Base-by-base conservation (phyloP, 805 yeast species). In the Grigorovia transvaalensis region DNA sequence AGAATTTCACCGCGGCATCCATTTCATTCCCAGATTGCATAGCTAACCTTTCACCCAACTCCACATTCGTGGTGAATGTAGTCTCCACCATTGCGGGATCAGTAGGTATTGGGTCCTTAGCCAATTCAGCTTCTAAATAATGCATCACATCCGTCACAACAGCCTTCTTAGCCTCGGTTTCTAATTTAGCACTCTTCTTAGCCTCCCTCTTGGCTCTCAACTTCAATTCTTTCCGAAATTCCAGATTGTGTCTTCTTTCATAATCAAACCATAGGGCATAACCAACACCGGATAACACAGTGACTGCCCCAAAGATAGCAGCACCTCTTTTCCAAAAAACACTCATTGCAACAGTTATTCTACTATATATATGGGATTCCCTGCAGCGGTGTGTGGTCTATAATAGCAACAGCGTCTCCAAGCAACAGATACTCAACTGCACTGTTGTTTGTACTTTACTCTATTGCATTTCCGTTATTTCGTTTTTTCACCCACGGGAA, bases 201-300 rank as follows among this genome's bases (percentile, higher is more conserved):
- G 76, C 75, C 59, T 84, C 85, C 61, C 78, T 75, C 62, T 76
- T 78, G 53, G 82, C 77, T 64, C 78, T 76, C 17, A 79, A 81
- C 64, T 79, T 80, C 63, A 93, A 76, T 46, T 78, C 67, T 63
- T 78, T 82, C 76, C 99, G 86, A 77, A 93, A 95, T 53, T 80
- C 85, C 19, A 85, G 69, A 53, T 85, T 81, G 70, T 76, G 75
- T 73, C 98, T 86, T 73, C 99, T 88, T 71, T 78, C 78, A 75
- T 89, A 86, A 73, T 93, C 99, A 65, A 95, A 95, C 74, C 88
- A 93, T 42, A 81, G 73, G 52, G 91, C 87, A 71, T 93, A 91
- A 17, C 86, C 88, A 48, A 81, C 68, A 17, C 76, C 65, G 41
- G 84, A 81, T 30, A 82, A 71, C 29, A 83, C 78, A 18, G 77